Evolutionary conservation across 2,329 filamentous ascomycete genomes (phyloP).

Genomic region (Colletotrichum sp.): DNA sequence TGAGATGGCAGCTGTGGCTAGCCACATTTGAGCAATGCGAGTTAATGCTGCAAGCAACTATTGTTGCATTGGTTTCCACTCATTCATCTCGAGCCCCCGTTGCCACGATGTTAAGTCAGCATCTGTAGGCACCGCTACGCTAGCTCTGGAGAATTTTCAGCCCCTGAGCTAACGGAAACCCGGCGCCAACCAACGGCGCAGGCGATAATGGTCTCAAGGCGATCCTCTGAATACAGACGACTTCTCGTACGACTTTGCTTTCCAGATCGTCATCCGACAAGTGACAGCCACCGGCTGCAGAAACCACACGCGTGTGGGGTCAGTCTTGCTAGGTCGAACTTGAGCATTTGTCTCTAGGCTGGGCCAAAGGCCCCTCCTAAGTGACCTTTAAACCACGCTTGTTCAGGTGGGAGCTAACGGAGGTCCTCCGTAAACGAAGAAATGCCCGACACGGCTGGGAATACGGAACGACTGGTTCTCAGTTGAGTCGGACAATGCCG

Average conservation of each 20-base stretch:
- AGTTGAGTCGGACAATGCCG: neutral
- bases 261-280: neutral
- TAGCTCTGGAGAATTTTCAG: neutral
- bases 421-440: neutral
- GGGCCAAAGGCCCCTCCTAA: neutral
- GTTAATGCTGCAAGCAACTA: neutral
- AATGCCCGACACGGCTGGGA: neutral
- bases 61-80: neutral
- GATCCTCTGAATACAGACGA: neutral
- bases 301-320: neutral
- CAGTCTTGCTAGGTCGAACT: neutral
- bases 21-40: neutral
- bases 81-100: neutral
- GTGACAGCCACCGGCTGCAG: neutral
- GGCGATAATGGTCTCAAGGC: neutral
- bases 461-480: neutral
- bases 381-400: neutral
- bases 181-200: neutral
- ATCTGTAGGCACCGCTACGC: neutral
- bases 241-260: neutral
- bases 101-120: neutral
- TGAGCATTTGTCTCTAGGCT: neutral
- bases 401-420: neutral
- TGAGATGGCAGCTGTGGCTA: neutral
- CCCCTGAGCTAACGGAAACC: neutral